Evolutionary conservation across 306 rosid species (phyloP).

Genomic region (Ormosia semicastrata): DNA sequence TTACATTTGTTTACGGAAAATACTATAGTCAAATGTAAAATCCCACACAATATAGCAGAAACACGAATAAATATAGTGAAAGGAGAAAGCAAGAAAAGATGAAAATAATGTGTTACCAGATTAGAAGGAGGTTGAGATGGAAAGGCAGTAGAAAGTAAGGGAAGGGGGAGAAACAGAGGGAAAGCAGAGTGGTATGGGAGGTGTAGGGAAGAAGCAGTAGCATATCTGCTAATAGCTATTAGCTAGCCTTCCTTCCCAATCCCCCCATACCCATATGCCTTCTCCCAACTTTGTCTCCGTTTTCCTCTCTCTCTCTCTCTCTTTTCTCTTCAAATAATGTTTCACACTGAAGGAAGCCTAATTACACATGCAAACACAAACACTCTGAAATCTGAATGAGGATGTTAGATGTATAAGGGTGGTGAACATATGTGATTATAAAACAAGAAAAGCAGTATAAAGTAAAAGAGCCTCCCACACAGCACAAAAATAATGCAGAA

Average conservation of each 20-base stretch:
- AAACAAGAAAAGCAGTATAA: neutral
- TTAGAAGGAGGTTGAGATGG: neutral
- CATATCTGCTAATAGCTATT: neutral
- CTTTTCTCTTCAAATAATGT: too few relatives aligned
- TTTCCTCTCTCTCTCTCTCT: neutral
- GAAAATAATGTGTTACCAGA: neutral
- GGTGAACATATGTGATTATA: neutral
- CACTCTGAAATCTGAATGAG: too few relatives aligned
- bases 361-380: neutral
- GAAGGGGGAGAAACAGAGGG: slow-evolving; percentile 19
- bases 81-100: neutral
- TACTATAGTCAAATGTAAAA: too few relatives aligned
- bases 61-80: neutral
- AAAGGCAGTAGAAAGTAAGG: neutral
- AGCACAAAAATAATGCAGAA: neutral
- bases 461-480: neutral
- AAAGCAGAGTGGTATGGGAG: slow-evolving; percentile 29
- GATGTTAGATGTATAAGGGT: neutral
- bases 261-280: slow-evolving; percentile 21
- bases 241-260: slow-evolving; percentile 12
- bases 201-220: slow-evolving; percentile 21
- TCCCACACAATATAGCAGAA: neutral
- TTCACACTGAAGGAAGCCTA: too few relatives aligned
- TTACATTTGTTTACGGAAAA: too few relatives aligned
- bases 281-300: slow-evolving; percentile 21